Evolutionary conservation across 2,329 filamentous ascomycete genomes (phyloP).

Genomic region (Zopfia rhizophila): DNA sequence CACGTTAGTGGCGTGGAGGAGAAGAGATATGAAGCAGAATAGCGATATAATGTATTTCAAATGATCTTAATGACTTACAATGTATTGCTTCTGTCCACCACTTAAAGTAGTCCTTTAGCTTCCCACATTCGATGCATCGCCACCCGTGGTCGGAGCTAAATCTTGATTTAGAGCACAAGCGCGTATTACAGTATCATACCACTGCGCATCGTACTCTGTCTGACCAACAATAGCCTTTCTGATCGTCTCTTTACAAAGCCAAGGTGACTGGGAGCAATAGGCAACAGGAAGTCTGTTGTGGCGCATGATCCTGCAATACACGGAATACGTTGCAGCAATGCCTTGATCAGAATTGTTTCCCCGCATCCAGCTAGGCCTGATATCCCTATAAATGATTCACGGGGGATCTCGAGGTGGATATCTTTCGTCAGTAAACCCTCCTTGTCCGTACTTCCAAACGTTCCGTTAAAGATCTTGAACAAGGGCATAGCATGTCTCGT

Average conservation of each 20-base stretch:
- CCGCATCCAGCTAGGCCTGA: constrained; percentile 23
- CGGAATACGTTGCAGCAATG: constrained; percentile 25
- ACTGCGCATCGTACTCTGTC: constrained; percentile 28
- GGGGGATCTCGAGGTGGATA: constrained; percentile 14
- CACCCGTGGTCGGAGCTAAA: constrained; percentile 16
- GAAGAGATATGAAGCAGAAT: too few species aligned
- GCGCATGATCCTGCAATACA: too few species aligned
- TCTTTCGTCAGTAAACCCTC: constrained; percentile 14
- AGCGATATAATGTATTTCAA: too few species aligned
- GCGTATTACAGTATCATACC: constrained; percentile 35
- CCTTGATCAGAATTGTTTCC: constrained; percentile 49
- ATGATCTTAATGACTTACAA: too few species aligned
- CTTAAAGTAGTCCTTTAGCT: constrained; percentile 59
- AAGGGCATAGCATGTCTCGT: too few species aligned
- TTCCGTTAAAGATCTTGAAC: too few species aligned
- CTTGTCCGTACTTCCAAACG: constrained; percentile 39
- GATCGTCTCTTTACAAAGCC: constrained; percentile 39
- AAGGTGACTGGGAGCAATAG: constrained; percentile 40
- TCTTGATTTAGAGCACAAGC: constrained; percentile 31
- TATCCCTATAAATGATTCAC: constrained; percentile 14
- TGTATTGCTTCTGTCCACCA: constrained; percentile 61
- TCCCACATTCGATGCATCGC: constrained; percentile 55
- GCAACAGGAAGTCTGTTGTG: too few species aligned
- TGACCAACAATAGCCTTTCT: constrained; percentile 35
- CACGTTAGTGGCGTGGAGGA: too few species aligned